These are phyloP conservation scores for Sonneratia caseolaris DNA, from an alignment of 345 rosid genomes.

Conservation along the genomic window DNA sequence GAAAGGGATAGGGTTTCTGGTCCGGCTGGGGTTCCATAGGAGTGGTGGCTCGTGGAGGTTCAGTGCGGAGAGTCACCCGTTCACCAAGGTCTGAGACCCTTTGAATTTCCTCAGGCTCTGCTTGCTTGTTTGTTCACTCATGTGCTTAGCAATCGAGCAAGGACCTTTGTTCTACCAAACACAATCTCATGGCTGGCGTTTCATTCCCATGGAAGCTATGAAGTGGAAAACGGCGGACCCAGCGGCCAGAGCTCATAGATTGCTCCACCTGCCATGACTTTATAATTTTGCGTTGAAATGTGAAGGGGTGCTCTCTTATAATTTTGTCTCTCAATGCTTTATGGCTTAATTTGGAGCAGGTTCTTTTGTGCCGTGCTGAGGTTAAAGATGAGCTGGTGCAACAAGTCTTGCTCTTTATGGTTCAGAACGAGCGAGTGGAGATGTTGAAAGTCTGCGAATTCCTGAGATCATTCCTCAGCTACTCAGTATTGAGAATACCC, in stretches of 20 bases:
- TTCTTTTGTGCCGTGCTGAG: slow-evolving; percentile 55
- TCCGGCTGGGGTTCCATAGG: slow-evolving; percentile 41
- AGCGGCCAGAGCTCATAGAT: too few relatives aligned
- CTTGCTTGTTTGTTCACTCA: too few relatives aligned
- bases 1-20: slow-evolving; percentile 58
- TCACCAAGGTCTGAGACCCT: slow-evolving; percentile 44
- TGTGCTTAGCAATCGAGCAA: too few relatives aligned
- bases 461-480: slow-evolving; percentile 59
- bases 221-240: too few relatives aligned
- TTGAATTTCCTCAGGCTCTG: background rate
- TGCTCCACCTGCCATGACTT: too few relatives aligned
- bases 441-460: slow-evolving; percentile 65
- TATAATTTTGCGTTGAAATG: background rate
- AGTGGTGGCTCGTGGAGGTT: slow-evolving; percentile 43
- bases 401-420: slow-evolving; percentile 58
- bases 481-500: slow-evolving; percentile 40
- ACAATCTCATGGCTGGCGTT: too few relatives aligned
- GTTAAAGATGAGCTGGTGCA: slow-evolving; percentile 54
- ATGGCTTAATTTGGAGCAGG: slow-evolving; percentile 30
- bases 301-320: background rate
- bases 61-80: slow-evolving; percentile 60
- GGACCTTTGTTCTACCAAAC: too few relatives aligned
- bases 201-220: too few relatives aligned
- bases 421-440: slow-evolving; percentile 32
- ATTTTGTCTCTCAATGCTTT: slow-evolving; percentile 6